Evolutionary conservation across 108 stramenopile genomes (phyloP), one percentile per base, ranked within the genome.

Genomic region (Cyclotella baltica): DNA sequence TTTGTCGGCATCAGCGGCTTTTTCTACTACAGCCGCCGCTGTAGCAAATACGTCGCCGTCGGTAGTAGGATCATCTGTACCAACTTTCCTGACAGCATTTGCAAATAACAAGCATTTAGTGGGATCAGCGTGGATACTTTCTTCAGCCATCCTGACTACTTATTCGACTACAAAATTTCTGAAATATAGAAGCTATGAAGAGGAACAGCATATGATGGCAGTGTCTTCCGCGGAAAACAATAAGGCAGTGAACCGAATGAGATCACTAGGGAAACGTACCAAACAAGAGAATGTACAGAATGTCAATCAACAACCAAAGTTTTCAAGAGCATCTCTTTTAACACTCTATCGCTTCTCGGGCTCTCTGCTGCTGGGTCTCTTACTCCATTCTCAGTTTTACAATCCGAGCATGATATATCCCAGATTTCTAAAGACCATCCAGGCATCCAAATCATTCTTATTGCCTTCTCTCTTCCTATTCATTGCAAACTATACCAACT

Each of bases 161-260:
- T 93, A 93, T 48, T 88, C 86, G 18, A 90, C 92, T 30, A 93
- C 88, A 8, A 83, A 73, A 28, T 93, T 89, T 73, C 80, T 93
- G 28, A 89, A 85, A 61, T 89, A 90, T 67, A 37, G 72, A n/a
- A 75, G 62, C 62, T 46, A 71, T 1, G 28, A 57, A n/a, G 65
- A 65, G 4, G 62, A 33, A 5, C 35, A 68, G 15, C 33, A n/a
- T 55, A 72, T 28, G 29, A 27, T 33, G 13, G 20, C 65, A 59
- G 29, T 9, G 33, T 47, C 40, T 33, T 37, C 46, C 20, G 38
- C 28, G 0, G 27, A 20, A 47, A 67, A 40, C 34, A 23, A 55
- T 27, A 15, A n/a, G 27, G 43, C n/a, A 31, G 43, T 57, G 30
- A 47, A 58, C 61, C 46, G 57, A 73, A 31, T 34, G 37, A 50